Percentiles rank a stretch among this genome's conserved stretches.
These are phyloP conservation scores for Combretum micranthum DNA, from an alignment of 345 rosid species.

Conservation along the genomic window DNA sequence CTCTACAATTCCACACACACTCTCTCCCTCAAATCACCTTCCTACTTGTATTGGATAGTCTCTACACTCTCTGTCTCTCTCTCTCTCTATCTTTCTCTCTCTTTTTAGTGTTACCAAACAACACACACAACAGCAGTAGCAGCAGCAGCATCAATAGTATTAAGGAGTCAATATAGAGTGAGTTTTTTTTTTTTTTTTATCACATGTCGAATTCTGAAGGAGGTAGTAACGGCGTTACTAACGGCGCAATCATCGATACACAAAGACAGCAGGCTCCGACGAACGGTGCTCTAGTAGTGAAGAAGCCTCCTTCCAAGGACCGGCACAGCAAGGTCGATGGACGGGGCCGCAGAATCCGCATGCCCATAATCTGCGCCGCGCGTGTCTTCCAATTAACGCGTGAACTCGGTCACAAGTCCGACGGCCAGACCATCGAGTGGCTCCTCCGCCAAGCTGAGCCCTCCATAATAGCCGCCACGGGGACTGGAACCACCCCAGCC, in stretches of 20 bases:
- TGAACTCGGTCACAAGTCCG: slow-evolving; percentile 96
- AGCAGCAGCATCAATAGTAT: neutral
- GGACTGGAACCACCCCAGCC: slow-evolving; percentile 94
- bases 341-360: slow-evolving; percentile 89
- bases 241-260: slow-evolving; percentile 46
- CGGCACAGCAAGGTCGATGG: slow-evolving; percentile 98
- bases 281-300: slow-evolving; percentile 47
- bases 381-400: slow-evolving; percentile 94
- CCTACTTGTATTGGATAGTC: no score
- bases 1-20: neutral
- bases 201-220: slow-evolving; percentile 56
- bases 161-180: neutral
- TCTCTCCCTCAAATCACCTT: no score
- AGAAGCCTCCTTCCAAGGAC: slow-evolving; percentile 94
- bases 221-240: slow-evolving; percentile 20
- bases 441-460: slow-evolving; percentile 99
- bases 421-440: slow-evolving; percentile 99
- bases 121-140: neutral
- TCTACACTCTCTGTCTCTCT: neutral
- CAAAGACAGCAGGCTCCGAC: slow-evolving; percentile 35
- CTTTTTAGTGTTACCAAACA: neutral
- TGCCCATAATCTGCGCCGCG: slow-evolving; percentile 99
- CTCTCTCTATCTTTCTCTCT: neutral
- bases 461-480: slow-evolving; percentile 95
- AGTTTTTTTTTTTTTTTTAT: neutral